Evolutionary conservation across 305 asterid genomes (phyloP).

Genomic region (Rubia peregrina): DNA sequence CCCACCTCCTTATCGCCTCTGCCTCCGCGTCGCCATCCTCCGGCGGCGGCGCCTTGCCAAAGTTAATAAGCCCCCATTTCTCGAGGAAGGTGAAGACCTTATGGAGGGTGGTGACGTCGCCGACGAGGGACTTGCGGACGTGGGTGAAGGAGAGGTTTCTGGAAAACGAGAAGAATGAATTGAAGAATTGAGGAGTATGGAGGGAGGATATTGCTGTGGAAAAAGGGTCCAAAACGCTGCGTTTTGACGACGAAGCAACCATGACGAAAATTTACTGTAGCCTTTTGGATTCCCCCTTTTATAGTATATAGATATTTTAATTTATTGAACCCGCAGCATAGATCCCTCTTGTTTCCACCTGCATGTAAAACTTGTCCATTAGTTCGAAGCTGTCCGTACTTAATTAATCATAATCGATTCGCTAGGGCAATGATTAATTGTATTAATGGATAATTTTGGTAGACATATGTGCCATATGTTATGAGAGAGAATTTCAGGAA

Average conservation of each 20-base stretch:
- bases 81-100: conserved; percentile 79
- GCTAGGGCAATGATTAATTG: not conserved
- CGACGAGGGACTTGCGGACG: conserved; percentile 79
- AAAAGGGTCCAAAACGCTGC: too few relatives aligned
- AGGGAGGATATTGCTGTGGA: too few relatives aligned
- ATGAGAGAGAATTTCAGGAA: too few relatives aligned
- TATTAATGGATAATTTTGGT: not conserved
- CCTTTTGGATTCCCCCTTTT: too few relatives aligned
- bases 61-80: conserved; percentile 92
- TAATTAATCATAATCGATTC: not conserved
- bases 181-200: too few relatives aligned
- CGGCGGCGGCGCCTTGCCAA: conserved; percentile 23
- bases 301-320: not conserved
- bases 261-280: too few relatives aligned
- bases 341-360: not conserved
- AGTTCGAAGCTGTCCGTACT: not conserved
- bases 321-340: not conserved
- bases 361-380: not conserved
- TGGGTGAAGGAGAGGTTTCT: conserved; percentile 58
- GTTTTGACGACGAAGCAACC: too few relatives aligned
- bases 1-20: not conserved
- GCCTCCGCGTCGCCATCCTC: conserved; percentile 38
- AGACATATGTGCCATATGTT: not conserved
- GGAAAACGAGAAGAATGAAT: too few relatives aligned
- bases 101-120: conserved; percentile 61